phyloP scores from a whole-genome alignment of 148 eudicot genomes.

The Silene uniflora region DNA sequence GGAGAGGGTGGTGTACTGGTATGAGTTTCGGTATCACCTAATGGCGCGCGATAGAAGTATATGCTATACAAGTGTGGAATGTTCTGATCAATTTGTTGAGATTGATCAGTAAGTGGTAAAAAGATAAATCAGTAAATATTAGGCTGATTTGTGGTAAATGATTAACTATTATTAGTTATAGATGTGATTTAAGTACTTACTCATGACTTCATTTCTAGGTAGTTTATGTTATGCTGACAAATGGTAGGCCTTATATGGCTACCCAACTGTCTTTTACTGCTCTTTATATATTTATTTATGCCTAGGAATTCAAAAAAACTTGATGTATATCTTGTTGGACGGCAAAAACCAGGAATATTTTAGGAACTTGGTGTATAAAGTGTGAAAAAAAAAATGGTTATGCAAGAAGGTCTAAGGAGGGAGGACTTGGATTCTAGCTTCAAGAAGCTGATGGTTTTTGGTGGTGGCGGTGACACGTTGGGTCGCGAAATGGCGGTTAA shows the following conservation, averaged over 20 bases:
- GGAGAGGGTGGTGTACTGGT: too few relatives aligned
- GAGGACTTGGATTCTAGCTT: conserved; percentile 56
- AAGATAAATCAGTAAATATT: not conserved
- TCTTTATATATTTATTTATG: conserved; percentile 10
- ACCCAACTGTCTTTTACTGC: conserved; percentile 7
- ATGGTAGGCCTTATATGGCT: conserved; percentile 12
- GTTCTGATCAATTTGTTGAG: not conserved
- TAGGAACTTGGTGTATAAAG: not conserved
- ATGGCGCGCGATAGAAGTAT: too few relatives aligned
- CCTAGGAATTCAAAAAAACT: conserved; percentile 7
- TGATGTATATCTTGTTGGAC: conserved; percentile 18
- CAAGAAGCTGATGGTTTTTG: conserved; percentile 63
- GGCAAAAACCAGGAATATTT: conserved; percentile 4
- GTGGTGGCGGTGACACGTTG: conserved; percentile 28
- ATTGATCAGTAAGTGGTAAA: not conserved
- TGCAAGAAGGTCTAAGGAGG: conserved; percentile 35
- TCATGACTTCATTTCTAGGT: conserved; percentile 16
- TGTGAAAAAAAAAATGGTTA: conserved; percentile 35
- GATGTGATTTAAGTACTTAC: conserved; percentile 19
- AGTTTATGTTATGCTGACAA: conserved; percentile 29
- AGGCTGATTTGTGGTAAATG: not conserved
- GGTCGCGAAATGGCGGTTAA: conserved; percentile 36
- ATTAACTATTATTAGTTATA: not conserved
- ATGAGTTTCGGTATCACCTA: too few relatives aligned
- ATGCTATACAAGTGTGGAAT: not conserved